Evolutionary conservation across 768 basidiomycete species (phyloP).

Genomic region (Omphalotus guepiniiformis): DNA sequence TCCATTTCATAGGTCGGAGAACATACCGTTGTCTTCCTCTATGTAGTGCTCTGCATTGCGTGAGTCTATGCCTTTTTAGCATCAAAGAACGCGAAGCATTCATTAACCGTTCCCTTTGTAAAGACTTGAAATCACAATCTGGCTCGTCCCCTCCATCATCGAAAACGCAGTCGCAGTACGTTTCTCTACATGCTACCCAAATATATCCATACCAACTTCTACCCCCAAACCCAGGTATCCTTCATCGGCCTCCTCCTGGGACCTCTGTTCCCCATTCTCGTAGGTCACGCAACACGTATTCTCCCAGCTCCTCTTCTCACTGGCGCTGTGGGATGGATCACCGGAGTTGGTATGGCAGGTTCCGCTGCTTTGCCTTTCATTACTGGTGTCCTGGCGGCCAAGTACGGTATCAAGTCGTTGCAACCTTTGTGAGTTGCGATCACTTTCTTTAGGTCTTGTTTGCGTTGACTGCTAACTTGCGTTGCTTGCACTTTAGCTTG

Average conservation of each 20-base stretch:
- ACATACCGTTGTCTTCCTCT: constrained; percentile 27
- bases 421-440: constrained; percentile 41
- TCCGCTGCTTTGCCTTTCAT: constrained; percentile 43
- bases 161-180: constrained; percentile 45
- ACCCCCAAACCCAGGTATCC: constrained; percentile 23
- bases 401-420: constrained; percentile 38
- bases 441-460: not conserved
- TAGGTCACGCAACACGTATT: constrained; percentile 29
- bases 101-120: not conserved
- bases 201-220: not conserved
- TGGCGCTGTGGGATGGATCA: constrained; percentile 45
- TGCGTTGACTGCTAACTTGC: not conserved
- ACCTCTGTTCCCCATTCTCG: constrained; percentile 47
- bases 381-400: constrained; percentile 39
- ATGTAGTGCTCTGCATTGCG: constrained; percentile 31
- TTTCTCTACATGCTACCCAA: not conserved
- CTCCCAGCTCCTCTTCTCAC: constrained; percentile 32
- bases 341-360: constrained; percentile 47
- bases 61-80: constrained; percentile 11
- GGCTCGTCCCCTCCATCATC: constrained; percentile 48
- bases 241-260: constrained; percentile 49
- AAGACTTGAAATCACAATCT: constrained; percentile 45
- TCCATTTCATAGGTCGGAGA: constrained; percentile 25
- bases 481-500: constrained; percentile 10
- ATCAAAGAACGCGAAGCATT: not conserved